Base-by-base conservation (phyloP, 2,329 filamentous ascomycete species). In the Polytolypa hystricis region DNA sequence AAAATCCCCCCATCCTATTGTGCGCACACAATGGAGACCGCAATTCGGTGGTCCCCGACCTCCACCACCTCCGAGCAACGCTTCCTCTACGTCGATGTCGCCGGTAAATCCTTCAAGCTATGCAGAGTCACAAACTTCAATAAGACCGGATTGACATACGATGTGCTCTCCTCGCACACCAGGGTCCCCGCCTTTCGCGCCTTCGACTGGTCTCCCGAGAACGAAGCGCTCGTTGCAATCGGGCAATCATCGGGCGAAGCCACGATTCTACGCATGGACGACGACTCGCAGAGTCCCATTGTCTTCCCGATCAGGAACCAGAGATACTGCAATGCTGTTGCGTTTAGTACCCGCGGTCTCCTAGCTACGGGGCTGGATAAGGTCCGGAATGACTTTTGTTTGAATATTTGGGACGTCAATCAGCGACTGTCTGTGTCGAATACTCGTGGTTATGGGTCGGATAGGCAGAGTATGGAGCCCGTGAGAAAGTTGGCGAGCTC, bases 401-500 rank as follows among this genome's bases (percentile, higher is more conserved):
- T 80, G 43, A 78, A 78, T 46, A 70, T 79, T 23, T 79, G 75
- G 64, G 74, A 80, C 57, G 64, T 76, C 32, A 70, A 69, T 42
- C 66, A 62, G 48, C 58, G 61, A 30, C 58, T 62, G 40, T 58
- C 38, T 43, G 56, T 49, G 52, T 58, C 40, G 46, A 51, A 48
- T 11, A 55, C 52, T 39, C 54, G 55, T 5, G 27, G 38, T 2
- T 53, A 54, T 34, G 53, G 54, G 8, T 42, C 39, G 12, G 47
- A 48, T 31, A 50, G 49, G 38, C 46, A 49, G 4, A 45, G 47
- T 15, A 55, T 62, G 18, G 66, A 69, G 46, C 74, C 76, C 2
- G 61, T 75, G 42, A 65, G 69, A 47, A 74, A 74, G 45, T 53
- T 79, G 19, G 74, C 74, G 19, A 74, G 70, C 43, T 75, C 73